phyloP scores from a whole-genome alignment of 2,329 filamentous ascomycete species.

The Fusarium domesticum region DNA sequence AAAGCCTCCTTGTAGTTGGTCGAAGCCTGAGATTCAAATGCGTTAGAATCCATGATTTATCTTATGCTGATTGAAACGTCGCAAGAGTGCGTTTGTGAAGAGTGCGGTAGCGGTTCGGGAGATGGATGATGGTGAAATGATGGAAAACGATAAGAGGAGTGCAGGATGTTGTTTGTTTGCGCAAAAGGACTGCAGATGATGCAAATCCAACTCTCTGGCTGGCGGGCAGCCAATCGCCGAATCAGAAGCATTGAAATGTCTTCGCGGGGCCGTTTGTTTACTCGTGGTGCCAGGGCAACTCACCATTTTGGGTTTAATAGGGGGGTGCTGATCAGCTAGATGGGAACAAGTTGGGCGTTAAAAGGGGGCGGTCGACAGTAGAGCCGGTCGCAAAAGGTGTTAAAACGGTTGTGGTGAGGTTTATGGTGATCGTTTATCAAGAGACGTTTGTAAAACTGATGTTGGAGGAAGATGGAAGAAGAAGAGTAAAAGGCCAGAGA shows the following conservation, averaged over 20 bases:
- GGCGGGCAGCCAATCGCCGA: conserved; percentile 27
- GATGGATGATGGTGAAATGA: conserved; percentile 9
- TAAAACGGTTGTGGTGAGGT: conserved; percentile 10
- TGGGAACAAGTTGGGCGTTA: conserved; percentile 2
- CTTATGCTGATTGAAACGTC: conserved; percentile 6
- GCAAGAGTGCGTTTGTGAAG: conserved; percentile 10
- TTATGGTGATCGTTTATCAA: conserved; percentile 1
- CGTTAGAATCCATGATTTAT: conserved; percentile 49
- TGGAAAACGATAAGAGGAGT: conserved; percentile 13
- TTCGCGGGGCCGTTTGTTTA: conserved; percentile 37
- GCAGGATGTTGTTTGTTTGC: conserved; percentile 13
- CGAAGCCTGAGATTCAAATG: conserved; percentile 59
- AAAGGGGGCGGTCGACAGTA: conserved; percentile 2
- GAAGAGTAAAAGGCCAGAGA: conserved; percentile 20
- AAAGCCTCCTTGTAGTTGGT: conserved; percentile 99
- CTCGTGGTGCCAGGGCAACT: conserved; percentile 37
- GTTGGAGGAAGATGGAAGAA: conserved; percentile 19
- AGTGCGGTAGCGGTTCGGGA: conserved; percentile 16
- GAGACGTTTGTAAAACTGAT: conserved; percentile 13
- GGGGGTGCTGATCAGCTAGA: conserved; percentile 17
- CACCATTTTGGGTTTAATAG: conserved; percentile 34
- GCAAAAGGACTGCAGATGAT: conserved; percentile 10
- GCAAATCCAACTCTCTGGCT: conserved; percentile 25
- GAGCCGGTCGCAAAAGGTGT: too few relatives aligned
- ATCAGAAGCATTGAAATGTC: conserved; percentile 29